Evolutionary conservation across 176 grass and related monocot species (phyloP).

Genomic region (Avena insularis): DNA sequence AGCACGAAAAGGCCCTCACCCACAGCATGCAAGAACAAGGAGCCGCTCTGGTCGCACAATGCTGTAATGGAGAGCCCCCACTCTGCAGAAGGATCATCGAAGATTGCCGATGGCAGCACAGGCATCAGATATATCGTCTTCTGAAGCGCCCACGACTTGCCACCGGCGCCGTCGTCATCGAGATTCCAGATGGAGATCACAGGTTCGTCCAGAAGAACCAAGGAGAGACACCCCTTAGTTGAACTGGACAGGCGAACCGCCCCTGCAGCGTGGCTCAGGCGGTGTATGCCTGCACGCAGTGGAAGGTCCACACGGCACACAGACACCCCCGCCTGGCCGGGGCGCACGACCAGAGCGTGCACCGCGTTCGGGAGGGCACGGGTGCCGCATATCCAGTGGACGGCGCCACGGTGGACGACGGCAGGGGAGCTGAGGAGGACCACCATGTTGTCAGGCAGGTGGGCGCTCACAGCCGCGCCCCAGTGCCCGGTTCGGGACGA

Average conservation of each 20-base stretch:
- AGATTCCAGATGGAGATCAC: slow-evolving; percentile 40
- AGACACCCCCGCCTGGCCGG: neutral
- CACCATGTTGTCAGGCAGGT: slow-evolving; percentile 25
- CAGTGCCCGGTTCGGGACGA: slow-evolving; percentile 2
- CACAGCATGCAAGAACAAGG: slow-evolving; percentile 26
- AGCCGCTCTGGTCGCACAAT: slow-evolving; percentile 24
- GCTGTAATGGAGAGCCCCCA: slow-evolving; percentile 16
- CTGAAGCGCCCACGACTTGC: neutral
- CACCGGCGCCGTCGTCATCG: neutral
- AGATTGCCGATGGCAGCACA: neutral
- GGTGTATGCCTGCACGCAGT: neutral
- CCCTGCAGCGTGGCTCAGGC: neutral
- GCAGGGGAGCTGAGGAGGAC: slow-evolving; percentile 11
- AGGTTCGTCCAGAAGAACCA: slow-evolving; percentile 37
- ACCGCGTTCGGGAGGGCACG: slow-evolving; percentile 28
- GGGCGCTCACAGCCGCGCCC: neutral
- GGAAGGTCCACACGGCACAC: slow-evolving; percentile 31
- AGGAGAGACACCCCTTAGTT: slow-evolving; percentile 9
- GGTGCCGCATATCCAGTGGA: slow-evolving; percentile 43
- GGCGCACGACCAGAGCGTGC: neutral
- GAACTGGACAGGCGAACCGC: slow-evolving; percentile 14
- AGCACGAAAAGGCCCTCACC: slow-evolving; percentile 25
- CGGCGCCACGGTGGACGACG: slow-evolving; percentile 22
- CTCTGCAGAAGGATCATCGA: neutral
- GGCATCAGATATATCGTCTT: slow-evolving; percentile 32